Evolutionary conservation across 257 asterid genomes (phyloP).

Genomic region (Agastache rugosa): DNA sequence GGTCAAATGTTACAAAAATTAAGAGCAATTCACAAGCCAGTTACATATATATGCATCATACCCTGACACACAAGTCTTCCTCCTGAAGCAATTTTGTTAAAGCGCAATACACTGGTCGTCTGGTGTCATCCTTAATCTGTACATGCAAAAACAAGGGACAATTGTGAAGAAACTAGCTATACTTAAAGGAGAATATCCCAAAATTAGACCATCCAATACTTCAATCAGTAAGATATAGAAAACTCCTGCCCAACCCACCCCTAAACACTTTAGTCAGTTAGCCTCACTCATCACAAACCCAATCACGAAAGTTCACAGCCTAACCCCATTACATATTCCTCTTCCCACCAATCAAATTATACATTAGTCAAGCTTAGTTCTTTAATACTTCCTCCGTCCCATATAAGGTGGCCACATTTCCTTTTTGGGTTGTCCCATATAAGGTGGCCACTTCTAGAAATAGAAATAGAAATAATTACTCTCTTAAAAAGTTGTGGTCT

Average conservation of each 20-base stretch:
- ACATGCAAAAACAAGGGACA: constrained; percentile 34
- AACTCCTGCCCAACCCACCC: background rate
- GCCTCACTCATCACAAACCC: background rate
- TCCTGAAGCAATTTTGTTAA: constrained; percentile 89
- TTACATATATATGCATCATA: constrained; percentile 44
- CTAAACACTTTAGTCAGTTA: constrained; percentile 16
- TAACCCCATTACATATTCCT: constrained; percentile 17
- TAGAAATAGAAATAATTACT: too few relatives aligned
- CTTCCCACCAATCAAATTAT: constrained; percentile 3
- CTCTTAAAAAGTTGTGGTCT: too few relatives aligned
- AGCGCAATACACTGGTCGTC: constrained; percentile 90
- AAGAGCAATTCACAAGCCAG: constrained; percentile 6
- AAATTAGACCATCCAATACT: constrained; percentile 25
- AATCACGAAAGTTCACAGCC: background rate
- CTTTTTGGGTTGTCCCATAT: too few relatives aligned
- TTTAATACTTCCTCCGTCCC: background rate
- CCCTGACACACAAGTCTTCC: constrained; percentile 91
- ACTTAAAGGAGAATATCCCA: constrained; percentile 2
- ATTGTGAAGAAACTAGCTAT: constrained; percentile 25
- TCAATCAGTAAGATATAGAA: constrained; percentile 18
- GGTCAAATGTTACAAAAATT: constrained; percentile 21
- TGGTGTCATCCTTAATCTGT: constrained; percentile 90
- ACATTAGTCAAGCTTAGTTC: background rate
- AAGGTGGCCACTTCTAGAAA: too few relatives aligned
- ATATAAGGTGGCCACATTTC: too few relatives aligned